Conservation (phyloP, 2,329 filamentous ascomycete species). For the Beauveria sp. region DNA sequence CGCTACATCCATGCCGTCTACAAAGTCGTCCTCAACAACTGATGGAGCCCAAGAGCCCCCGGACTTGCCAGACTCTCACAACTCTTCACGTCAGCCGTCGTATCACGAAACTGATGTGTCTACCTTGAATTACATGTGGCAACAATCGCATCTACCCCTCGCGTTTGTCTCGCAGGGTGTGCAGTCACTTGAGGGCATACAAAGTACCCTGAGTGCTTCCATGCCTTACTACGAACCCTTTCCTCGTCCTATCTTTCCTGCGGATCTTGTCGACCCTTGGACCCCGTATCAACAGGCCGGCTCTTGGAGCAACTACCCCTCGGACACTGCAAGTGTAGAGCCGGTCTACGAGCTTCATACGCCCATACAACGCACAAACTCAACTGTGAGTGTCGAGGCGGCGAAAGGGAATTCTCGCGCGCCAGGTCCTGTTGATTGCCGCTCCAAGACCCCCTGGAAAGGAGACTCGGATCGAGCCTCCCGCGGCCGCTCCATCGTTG, state of each 20-base stretch:
- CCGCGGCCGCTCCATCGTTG: neutral
- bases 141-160: neutral
- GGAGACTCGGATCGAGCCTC: neutral
- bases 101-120: neutral
- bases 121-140: neutral
- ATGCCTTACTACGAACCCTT: neutral
- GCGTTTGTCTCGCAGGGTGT: neutral
- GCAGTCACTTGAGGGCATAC: neutral
- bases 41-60: neutral
- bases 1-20: constrained; percentile 7
- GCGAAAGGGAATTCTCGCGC: neutral
- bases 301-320: neutral
- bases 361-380: neutral
- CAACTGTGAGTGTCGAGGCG: neutral
- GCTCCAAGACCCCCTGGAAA: constrained; percentile 1
- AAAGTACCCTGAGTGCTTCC: neutral
- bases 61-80: neutral
- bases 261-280: neutral
- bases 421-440: neutral
- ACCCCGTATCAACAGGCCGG: neutral
- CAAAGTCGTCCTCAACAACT: neutral
- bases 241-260: neutral
- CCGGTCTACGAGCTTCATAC: neutral
- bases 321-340: neutral
- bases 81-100: constrained; percentile 3